A percentile compares a stretch with the other conserved stretches of the same genome.
Evolutionary conservation across 805 yeast species (phyloP).

Genomic region (Deakozyma indianensis): DNA sequence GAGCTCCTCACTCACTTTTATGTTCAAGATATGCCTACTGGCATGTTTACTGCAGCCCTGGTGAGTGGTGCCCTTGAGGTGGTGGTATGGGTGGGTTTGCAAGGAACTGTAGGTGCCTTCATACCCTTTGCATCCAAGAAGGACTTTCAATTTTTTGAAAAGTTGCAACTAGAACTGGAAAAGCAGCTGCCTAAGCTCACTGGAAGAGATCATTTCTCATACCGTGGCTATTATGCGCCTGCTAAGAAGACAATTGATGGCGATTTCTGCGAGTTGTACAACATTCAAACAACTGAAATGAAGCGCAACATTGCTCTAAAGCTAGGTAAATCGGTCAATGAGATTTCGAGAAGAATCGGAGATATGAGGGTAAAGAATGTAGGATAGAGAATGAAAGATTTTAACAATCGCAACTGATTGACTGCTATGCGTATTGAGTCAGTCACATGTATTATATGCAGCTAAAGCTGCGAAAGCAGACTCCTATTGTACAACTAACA

Average conservation of each 20-base stretch:
- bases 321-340: slow-evolving; percentile 19
- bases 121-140: slow-evolving; percentile 48
- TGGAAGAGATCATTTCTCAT: slow-evolving; percentile 55
- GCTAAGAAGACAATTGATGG: slow-evolving; percentile 72
- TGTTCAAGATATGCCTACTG: slow-evolving; percentile 56
- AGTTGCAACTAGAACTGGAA: slow-evolving; percentile 32
- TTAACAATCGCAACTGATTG: no score
- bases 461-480: neutral
- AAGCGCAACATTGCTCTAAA: slow-evolving; percentile 17
- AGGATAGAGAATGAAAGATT: no score
- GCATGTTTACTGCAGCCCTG: slow-evolving; percentile 39
- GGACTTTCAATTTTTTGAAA: slow-evolving; percentile 46
- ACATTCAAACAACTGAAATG: slow-evolving; percentile 11
- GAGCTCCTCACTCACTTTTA: slow-evolving; percentile 41
- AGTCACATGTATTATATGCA: no score
- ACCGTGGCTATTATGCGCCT: slow-evolving; percentile 73
- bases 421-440: neutral
- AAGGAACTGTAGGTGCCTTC: slow-evolving; percentile 68
- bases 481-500: neutral
- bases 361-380: slow-evolving; percentile 18
- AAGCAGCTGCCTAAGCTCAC: slow-evolving; percentile 25
- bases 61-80: slow-evolving; percentile 52
- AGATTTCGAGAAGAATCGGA: slow-evolving; percentile 18
- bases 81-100: slow-evolving; percentile 58
- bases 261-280: slow-evolving; percentile 57